Evolutionary conservation across 352 stramenopile genomes (phyloP), one percentile per base, ranked within the genome.

Genomic region (Globisporangium nunn): DNA sequence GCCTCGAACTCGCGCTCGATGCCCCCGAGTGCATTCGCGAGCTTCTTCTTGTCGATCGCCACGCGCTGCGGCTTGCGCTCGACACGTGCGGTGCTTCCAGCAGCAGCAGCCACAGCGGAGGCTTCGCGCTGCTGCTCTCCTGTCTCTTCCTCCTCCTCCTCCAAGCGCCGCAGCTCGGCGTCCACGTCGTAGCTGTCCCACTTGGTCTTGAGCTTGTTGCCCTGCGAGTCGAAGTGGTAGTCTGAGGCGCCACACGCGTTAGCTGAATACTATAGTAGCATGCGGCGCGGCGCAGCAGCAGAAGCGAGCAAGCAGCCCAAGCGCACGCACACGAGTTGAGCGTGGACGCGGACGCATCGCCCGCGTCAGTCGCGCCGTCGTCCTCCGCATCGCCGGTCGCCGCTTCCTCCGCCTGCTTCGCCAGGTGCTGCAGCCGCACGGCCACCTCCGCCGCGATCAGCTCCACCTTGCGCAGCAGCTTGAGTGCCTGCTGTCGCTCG

Each of bases 171-270:
- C 4, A 93, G 66, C 64, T 93, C 83, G 0, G 79, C 83, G 39
- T 91, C 83, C 11, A 88, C 81, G 50, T 93, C 72, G 59, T 88
- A 93, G 18, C 62, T 72, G 58, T 93, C 83, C 83, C 83, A 91
- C 58, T 93, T 91, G 31, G 81, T 91, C 65, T 89, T 90, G 56
- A 93, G 75, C 59, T 93, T 93, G 67, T 89, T 91, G 54, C 83
- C 83, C 4, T 88, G 52, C 31, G 81, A 93, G 62, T 93, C 81
- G 33, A 93, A 91, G 54, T 91, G 83, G 62, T 93, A 93, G 61
- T 91, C 83, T 93, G 30, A 35, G 61, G 35, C 10, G 10, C 35
- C 35, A 11, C 35, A 41, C 23, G 23, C 23, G 23, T 12, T 11
- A 41, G 35, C 4, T 14, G 10, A 0, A 1, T 41, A 11, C 33